These are phyloP conservation scores for Trametes cinnabarina DNA, from an alignment of 768 basidiomycete genomes.

Conservation along the genomic window DNA sequence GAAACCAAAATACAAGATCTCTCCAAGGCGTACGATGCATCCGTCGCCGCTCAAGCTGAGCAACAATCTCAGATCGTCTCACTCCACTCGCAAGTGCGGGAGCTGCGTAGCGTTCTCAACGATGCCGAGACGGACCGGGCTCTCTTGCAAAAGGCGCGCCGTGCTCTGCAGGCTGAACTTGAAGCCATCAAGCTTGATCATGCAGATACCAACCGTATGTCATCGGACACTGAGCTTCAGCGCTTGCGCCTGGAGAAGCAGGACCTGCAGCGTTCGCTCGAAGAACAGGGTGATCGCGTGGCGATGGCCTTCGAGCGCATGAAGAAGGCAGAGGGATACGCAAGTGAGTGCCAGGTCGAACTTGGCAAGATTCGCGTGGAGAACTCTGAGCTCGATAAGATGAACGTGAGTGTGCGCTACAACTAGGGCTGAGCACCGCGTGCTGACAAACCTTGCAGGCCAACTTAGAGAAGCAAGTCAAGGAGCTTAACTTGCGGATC, in stretches of 20 bases:
- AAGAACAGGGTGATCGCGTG: slow-evolving; percentile 76
- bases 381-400: slow-evolving; percentile 75
- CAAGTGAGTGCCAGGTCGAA: slow-evolving; percentile 73
- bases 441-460: slow-evolving; percentile 46
- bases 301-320: slow-evolving; percentile 70
- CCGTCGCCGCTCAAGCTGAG: slow-evolving; percentile 68
- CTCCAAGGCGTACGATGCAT: slow-evolving; percentile 72
- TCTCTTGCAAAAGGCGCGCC: slow-evolving; percentile 77
- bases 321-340: slow-evolving; percentile 77
- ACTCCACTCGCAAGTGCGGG: slow-evolving; percentile 82
- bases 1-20: slow-evolving; percentile 79
- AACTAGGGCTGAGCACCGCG: neutral
- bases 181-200: slow-evolving; percentile 78
- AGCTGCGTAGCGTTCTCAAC: slow-evolving; percentile 75
- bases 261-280: slow-evolving; percentile 72
- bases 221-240: slow-evolving; percentile 73
- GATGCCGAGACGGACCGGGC: slow-evolving; percentile 82
- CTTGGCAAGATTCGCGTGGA: slow-evolving; percentile 75
- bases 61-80: slow-evolving; percentile 84
- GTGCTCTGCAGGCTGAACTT: slow-evolving; percentile 75
- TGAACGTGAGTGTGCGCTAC: slow-evolving; percentile 55
- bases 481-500: slow-evolving; percentile 79
- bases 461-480: slow-evolving; percentile 79
- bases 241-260: slow-evolving; percentile 76
- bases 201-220: slow-evolving; percentile 65